Percentiles rank a stretch among this genome's conserved stretches.
phyloP scores from a whole-genome alignment of 2,329 filamentous ascomycete species.

The Fusarium sp. region DNA sequence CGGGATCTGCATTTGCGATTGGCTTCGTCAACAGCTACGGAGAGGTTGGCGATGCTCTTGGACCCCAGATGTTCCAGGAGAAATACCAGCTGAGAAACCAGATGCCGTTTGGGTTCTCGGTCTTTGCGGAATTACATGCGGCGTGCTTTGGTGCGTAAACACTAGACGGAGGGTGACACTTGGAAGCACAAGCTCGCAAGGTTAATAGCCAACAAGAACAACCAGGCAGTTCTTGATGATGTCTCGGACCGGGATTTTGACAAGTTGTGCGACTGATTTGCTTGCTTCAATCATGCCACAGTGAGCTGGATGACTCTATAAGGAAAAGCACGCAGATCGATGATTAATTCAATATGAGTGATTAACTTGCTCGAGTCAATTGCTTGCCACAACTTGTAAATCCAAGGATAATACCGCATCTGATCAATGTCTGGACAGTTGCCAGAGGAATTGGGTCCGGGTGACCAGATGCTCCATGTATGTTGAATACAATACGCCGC shows the following conservation, averaged over 20 bases:
- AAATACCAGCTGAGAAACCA: slow-evolving; percentile 57
- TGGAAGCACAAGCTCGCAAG: slow-evolving; percentile 54
- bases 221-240: slow-evolving; percentile 55
- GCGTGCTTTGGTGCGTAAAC: slow-evolving; percentile 58
- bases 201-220: slow-evolving; percentile 52
- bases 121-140: slow-evolving; percentile 52
- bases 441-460: too few species aligned
- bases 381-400: too few species aligned
- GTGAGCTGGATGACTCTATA: not conserved
- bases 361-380: too few species aligned
- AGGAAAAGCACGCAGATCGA: too few species aligned
- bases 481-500: too few species aligned
- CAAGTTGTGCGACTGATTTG: slow-evolving; percentile 2
- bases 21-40: slow-evolving; percentile 14
- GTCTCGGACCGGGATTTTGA: slow-evolving; percentile 45
- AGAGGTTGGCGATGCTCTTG: slow-evolving; percentile 6
- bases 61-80: slow-evolving; percentile 47
- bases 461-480: too few species aligned
- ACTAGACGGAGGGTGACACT: slow-evolving; percentile 55
- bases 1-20: slow-evolving; percentile 9
- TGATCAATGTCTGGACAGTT: too few species aligned
- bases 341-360: too few species aligned
- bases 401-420: too few species aligned
- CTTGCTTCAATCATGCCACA: not conserved
- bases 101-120: slow-evolving; percentile 54